Evolutionary conservation across 2,329 filamentous ascomycete genomes (phyloP), one percentile per base, ranked within the genome.

Genomic region (Neofusicoccum kwambonambiense): DNA sequence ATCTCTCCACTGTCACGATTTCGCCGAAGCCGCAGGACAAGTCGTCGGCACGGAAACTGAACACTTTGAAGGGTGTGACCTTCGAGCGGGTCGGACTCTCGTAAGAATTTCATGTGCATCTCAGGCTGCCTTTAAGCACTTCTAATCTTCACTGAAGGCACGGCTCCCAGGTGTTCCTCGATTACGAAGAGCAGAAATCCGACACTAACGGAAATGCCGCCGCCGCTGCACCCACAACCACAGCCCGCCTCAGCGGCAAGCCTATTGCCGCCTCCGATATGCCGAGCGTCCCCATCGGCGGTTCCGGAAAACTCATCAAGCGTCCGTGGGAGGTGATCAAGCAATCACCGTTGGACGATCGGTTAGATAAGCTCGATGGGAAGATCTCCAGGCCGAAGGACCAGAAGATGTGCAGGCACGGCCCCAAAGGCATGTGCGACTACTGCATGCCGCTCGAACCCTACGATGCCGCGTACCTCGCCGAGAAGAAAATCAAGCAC

Each of bases 401-500:
- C 75, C 76, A 80, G 65, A 91, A 91, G 75, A 95, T 99, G 93
- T 99, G 95, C 81, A 89, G 92, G 67, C 95, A 99, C 76, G 94
- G 94, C 1, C 89, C 90, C 60, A 98, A 97, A 79, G 95, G 95
- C 76, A 99, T 99, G 95, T 99, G 95, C 78, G 95, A 99, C 79
- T 96, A 97, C 79, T 99, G 95, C 81, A 96, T 96, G 87, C 96
- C 96, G 0, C 81, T 98, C 58, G 95, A 99, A 74, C 95, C 95
- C 0, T 99, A 96, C 78, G 89, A 96, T 73, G 78, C 90, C n/a
- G 88, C 88, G 64, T 97, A 97, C 72, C 85, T 99, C 17, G 87
- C 87, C 35, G 94, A 99, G 71, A 96, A 94, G 83, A 97, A 97
- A 84, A 97, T 99, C 84, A 99, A 99, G 78, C 96, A 99, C 78